These are phyloP conservation scores for Penicillium paneum DNA, from an alignment of 2,329 filamentous ascomycete genomes.

Conservation along the genomic window DNA sequence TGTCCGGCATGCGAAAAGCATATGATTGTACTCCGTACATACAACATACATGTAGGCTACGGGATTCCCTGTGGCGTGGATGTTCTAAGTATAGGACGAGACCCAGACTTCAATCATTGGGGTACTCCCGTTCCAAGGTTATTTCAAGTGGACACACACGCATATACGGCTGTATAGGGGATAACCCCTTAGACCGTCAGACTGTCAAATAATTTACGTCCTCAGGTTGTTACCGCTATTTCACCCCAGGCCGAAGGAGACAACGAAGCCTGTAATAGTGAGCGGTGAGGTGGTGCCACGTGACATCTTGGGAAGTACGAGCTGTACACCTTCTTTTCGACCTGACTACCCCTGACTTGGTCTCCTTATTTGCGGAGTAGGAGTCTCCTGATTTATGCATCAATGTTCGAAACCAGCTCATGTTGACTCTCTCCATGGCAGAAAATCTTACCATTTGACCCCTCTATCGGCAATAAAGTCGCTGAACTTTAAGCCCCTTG, in stretches of 20 bases:
- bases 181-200: too few species aligned
- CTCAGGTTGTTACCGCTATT: constrained; percentile 13
- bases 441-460: background rate
- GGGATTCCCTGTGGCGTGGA: constrained; percentile 3
- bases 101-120: constrained; percentile 4
- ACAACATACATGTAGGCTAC: background rate
- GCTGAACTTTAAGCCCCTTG: background rate
- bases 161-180: background rate
- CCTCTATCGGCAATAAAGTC: background rate
- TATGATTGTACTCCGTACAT: background rate
- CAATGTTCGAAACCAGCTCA: background rate
- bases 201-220: background rate
- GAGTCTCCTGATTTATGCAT: too few species aligned
- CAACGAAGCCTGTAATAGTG: background rate
- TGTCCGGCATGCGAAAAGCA: background rate
- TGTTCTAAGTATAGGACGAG: constrained; percentile 12
- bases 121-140: constrained; percentile 1
- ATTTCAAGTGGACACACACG: background rate
- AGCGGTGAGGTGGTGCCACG: background rate
- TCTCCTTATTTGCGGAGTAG: too few species aligned
- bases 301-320: background rate
- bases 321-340: background rate
- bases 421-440: background rate
- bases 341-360: background rate
- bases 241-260: background rate